Conservation (phyloP, 2,329 filamentous ascomycete genomes). For the Aureobasidium sp. region DNA sequence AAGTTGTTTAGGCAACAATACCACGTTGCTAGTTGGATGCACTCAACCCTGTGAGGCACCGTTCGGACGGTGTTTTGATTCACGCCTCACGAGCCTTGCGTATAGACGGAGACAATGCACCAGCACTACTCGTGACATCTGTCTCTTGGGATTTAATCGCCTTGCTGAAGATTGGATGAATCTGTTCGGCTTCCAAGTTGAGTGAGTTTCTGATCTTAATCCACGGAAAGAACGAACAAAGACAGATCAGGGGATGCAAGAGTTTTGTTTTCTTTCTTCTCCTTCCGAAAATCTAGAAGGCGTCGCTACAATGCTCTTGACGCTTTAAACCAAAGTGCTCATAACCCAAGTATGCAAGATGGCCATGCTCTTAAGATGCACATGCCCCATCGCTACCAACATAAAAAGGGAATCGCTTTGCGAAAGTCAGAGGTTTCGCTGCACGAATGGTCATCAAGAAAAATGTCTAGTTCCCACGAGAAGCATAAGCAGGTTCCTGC, state of each 20-base stretch:
- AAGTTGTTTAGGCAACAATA: too few species aligned
- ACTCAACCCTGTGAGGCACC: too few species aligned
- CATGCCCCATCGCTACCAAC: background rate
- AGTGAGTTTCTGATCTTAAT: background rate
- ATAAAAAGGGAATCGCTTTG: background rate
- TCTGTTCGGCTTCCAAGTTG: background rate
- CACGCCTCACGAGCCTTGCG: too few species aligned
- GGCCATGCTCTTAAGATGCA: background rate
- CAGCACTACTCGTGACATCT: too few species aligned
- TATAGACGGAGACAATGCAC: too few species aligned
- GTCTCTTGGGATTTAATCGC: too few species aligned
- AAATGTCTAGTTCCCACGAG: conserved; percentile 20
- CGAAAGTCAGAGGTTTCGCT: background rate
- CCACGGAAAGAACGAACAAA: background rate
- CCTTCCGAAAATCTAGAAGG: background rate
- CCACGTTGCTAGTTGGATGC: too few species aligned
- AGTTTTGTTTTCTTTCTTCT: background rate
- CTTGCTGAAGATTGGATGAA: background rate
- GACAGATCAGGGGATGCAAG: background rate
- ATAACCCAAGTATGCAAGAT: background rate
- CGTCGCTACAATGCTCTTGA: background rate
- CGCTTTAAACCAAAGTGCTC: background rate
- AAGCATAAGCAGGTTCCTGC: conserved; percentile 24
- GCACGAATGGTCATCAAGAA: background rate
- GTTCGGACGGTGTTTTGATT: too few species aligned